These are phyloP conservation scores for Yarrowia sp. DNA, from an alignment of 805 yeast genomes.

Conservation along the genomic window DNA sequence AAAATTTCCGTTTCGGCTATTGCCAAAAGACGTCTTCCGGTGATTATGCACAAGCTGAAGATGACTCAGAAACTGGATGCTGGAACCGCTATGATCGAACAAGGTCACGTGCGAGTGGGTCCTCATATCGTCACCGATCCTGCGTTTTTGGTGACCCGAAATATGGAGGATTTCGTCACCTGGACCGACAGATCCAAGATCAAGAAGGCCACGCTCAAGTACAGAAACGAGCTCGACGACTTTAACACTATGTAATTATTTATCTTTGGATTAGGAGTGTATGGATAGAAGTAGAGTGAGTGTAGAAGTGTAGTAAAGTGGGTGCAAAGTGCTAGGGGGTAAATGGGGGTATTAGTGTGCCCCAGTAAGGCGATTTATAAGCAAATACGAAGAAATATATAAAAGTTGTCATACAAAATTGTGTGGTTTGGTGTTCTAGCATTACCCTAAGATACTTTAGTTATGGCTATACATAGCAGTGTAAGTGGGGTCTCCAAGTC, in stretches of 20 bases:
- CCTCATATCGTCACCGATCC: conserved; percentile 95
- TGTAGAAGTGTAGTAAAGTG: too few species aligned
- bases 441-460: too few species aligned
- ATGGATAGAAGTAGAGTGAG: too few species aligned
- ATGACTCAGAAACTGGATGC: conserved; percentile 89
- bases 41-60: conserved; percentile 86
- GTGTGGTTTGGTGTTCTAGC: too few species aligned
- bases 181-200: conserved; percentile 98
- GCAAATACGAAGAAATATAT: too few species aligned
- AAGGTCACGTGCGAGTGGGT: conserved; percentile 97
- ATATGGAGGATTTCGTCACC: conserved; percentile 92
- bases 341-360: too few species aligned
- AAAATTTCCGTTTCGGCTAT: conserved; percentile 88
- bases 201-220: conserved; percentile 80
- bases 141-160: conserved; percentile 87
- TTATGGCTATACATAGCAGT: too few species aligned
- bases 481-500: too few species aligned
- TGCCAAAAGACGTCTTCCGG: conserved; percentile 88
- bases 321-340: too few species aligned
- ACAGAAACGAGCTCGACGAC: conserved; percentile 66
- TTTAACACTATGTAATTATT: conserved; percentile 53
- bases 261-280: too few species aligned
- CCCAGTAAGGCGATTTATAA: too few species aligned
- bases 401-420: too few species aligned
- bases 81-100: conserved; percentile 89